Evolutionary conservation across 1,284 basidiomycete genomes (phyloP).

Genomic region (Leccinum pachyderme): DNA sequence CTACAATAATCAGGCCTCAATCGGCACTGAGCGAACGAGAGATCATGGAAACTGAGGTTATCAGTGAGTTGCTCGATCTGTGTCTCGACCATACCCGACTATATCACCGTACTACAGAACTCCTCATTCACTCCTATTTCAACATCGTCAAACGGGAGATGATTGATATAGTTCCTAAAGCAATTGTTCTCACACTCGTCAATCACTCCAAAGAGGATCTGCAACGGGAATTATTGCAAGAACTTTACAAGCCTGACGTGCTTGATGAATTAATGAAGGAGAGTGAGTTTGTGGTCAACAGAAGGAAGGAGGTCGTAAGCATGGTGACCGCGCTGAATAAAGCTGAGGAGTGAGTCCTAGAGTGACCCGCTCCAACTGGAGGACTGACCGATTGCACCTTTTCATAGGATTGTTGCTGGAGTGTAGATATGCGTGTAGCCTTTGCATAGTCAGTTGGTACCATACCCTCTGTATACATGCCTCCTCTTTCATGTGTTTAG

Average conservation of each 20-base stretch:
- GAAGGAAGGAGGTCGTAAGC: constrained; percentile 85
- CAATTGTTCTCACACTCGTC: constrained; percentile 93
- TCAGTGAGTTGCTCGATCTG: constrained; percentile 69
- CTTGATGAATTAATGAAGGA: constrained; percentile 92
- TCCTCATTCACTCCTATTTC: constrained; percentile 92
- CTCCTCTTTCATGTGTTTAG: constrained; percentile 16
- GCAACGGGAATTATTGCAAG: constrained; percentile 85
- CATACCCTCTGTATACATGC: constrained; percentile 32
- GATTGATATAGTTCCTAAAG: constrained; percentile 99
- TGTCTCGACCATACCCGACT: background rate
- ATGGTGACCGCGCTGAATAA: constrained; percentile 91
- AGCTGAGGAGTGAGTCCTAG: constrained; percentile 77
- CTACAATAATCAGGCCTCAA: constrained; percentile 88
- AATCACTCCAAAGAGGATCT: constrained; percentile 91
- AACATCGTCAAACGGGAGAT: constrained; percentile 98
- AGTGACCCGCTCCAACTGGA: background rate
- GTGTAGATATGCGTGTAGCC: constrained; percentile 25
- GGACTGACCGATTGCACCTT: constrained; percentile 8
- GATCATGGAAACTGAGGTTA: constrained; percentile 98
- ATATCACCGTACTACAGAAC: constrained; percentile 55
- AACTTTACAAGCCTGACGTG: constrained; percentile 89
- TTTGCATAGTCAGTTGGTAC: constrained; percentile 19
- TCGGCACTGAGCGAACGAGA: constrained; percentile 93
- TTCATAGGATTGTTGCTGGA: constrained; percentile 31
- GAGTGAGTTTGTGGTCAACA: constrained; percentile 78